Evolutionary conservation across 352 stramenopile species (phyloP), one percentile per base, ranked within the genome.

Genomic region (Blastocystis sp.): DNA sequence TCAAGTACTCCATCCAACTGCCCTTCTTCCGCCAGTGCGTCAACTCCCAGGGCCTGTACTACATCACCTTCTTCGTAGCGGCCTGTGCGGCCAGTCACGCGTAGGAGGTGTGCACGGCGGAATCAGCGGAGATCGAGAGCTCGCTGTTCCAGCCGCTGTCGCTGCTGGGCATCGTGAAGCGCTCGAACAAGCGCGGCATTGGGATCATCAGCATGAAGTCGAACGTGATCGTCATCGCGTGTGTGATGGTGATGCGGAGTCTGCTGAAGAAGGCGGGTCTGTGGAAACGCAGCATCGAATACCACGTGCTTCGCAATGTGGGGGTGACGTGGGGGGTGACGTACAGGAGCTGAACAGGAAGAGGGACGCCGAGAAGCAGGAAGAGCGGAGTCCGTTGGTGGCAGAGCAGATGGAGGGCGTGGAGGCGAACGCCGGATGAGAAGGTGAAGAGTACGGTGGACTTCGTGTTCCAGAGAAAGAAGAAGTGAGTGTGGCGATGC

Each of bases 391-490:
- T 56, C 48, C 48, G 5, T 7, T 56, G 5, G 5, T 0, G 5
- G 0, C 48, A 56, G 5, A 7, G 48, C 48, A 56, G 48, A 7
- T 0, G 14, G 5, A 14, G 14, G 48, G 5, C 48, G 48, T 56
- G 5, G 14, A 56, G 48, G 5, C 5, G 5, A 7, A 56, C 48
- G 48, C 28, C 41, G 34, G 53, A 84, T 59, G 53, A 61, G 28
- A 84, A 70, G 34, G 66, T 67, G 34, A 5, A 41, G 3, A 67
- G 45, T 38, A 64, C 69, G 2, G 60, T 84, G 53, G n/a, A 84
- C 48, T 67, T 59, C 40, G 69, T 84, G 74, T 84, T 84, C 53
- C 53, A 84, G 65, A 0, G 53, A 41, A 76, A 76, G 66, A 76
- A 76, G 14, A n/a, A 56, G 66, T 76, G 21, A 4, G 66, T 23